phyloP scores from a whole-genome alignment of 352 stramenopile genomes.

The Phytophthora pini region DNA sequence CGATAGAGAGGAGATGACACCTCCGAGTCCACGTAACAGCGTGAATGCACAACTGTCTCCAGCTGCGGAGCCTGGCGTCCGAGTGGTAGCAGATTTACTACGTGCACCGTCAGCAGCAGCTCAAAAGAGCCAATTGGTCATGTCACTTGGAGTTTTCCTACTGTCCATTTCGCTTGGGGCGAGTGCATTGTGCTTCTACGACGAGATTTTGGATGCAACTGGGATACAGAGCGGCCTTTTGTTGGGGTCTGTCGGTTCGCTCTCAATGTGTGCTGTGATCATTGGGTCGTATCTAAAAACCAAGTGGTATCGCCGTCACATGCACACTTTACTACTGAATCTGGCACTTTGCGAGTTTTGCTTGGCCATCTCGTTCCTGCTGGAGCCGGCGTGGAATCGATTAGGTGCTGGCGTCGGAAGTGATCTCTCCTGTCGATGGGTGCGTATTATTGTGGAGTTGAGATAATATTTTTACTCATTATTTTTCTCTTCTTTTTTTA shows the following conservation, averaged over 20 bases:
- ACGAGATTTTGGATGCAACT: slow-evolving; percentile 48
- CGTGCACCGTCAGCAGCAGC: slow-evolving; percentile 23
- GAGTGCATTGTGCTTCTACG: slow-evolving; percentile 51
- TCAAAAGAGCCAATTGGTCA: slow-evolving; percentile 49
- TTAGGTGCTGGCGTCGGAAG: slow-evolving; percentile 44
- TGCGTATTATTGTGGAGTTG: slow-evolving; percentile 14
- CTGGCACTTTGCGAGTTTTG: slow-evolving; percentile 67
- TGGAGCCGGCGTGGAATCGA: slow-evolving; percentile 68
- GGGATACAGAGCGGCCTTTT: slow-evolving; percentile 69
- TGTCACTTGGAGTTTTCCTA: slow-evolving; percentile 43
- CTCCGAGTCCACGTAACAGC: slow-evolving; percentile 11
- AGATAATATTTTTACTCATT: not conserved
- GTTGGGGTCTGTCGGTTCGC: slow-evolving; percentile 60
- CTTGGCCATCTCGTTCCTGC: slow-evolving; percentile 69
- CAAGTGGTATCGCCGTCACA: slow-evolving; percentile 72
- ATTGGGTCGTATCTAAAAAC: slow-evolving; percentile 52
- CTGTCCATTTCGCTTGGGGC: slow-evolving; percentile 54
- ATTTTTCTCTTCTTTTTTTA: slow-evolving; percentile 5
- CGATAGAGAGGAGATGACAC: not conserved
- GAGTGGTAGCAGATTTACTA: slow-evolving; percentile 25
- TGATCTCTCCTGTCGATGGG: slow-evolving; percentile 57
- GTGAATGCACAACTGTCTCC: slow-evolving; percentile 2
- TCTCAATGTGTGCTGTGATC: slow-evolving; percentile 68
- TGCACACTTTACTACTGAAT: slow-evolving; percentile 77
- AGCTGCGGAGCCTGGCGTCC: slow-evolving; percentile 24